These are phyloP conservation scores for Colletotrichum musae DNA, from an alignment of 2,329 filamentous ascomycete species.

Conservation along the genomic window DNA sequence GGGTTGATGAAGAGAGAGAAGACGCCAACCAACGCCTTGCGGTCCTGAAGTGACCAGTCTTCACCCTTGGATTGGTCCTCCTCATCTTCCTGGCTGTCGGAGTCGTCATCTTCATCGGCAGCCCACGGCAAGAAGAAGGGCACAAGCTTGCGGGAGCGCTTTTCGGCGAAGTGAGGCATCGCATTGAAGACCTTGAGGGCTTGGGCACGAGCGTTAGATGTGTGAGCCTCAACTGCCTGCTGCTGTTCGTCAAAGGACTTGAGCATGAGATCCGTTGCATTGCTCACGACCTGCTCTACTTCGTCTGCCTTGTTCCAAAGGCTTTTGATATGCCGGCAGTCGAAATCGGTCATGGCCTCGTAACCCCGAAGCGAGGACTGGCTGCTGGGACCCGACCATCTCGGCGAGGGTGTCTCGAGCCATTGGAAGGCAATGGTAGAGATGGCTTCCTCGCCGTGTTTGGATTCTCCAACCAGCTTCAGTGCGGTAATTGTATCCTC, in stretches of 20 bases:
- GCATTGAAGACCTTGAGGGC: conserved; percentile 84
- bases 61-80: conserved; percentile 56
- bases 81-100: conserved; percentile 57
- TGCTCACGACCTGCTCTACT: conserved; percentile 66
- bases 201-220: conserved; percentile 77
- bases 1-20: conserved; percentile 92
- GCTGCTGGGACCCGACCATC: conserved; percentile 63
- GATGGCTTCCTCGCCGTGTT: conserved; percentile 80
- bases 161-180: conserved; percentile 85
- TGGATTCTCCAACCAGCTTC: conserved; percentile 79
- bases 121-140: conserved; percentile 90
- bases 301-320: conserved; percentile 67
- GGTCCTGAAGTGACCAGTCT: conserved; percentile 82
- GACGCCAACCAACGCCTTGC: conserved; percentile 85
- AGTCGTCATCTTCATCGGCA: conserved; percentile 61
- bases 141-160: conserved; percentile 85
- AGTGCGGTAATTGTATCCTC: conserved; percentile 85
- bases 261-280: conserved; percentile 71
- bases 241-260: conserved; percentile 77
- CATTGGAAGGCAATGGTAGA: conserved; percentile 83
- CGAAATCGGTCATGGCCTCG: conserved; percentile 77
- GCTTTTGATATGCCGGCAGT: conserved; percentile 82
- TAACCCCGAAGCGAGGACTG: conserved; percentile 50
- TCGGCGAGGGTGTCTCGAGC: conserved; percentile 73
- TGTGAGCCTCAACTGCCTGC: conserved; percentile 63